Conservation (phyloP, 352 stramenopile species). For the Phytophthora tubulina region DNA sequence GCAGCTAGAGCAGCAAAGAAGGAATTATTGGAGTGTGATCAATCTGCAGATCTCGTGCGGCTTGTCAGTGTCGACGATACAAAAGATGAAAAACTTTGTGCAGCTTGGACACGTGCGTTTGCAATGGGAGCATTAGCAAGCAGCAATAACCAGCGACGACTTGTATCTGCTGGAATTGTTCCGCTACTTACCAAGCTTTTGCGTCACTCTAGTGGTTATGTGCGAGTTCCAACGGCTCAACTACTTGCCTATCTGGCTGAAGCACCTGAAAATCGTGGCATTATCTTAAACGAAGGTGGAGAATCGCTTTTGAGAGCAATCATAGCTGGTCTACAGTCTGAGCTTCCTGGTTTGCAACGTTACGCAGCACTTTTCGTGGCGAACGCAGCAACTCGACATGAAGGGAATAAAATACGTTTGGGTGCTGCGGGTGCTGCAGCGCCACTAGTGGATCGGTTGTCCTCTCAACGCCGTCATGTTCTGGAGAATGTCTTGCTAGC, state of each 20-base stretch:
- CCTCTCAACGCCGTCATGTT: constrained; percentile 72
- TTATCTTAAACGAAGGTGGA: constrained; percentile 54
- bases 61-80: constrained; percentile 36
- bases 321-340: constrained; percentile 55
- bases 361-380: constrained; percentile 67
- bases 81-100: constrained; percentile 45
- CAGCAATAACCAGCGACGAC: constrained; percentile 59
- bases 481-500: constrained; percentile 77
- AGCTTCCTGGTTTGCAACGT: constrained; percentile 65
- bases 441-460: constrained; percentile 68
- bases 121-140: constrained; percentile 53
- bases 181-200: constrained; percentile 52
- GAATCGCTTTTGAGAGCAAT: constrained; percentile 49
- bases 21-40: constrained; percentile 66
- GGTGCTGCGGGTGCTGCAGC: constrained; percentile 54
- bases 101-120: constrained; percentile 58
- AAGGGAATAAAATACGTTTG: constrained; percentile 68
- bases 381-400: constrained; percentile 67
- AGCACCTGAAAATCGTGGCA: constrained; percentile 53
- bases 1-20: constrained; percentile 60
- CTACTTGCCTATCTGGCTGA: constrained; percentile 61
- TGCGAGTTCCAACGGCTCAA: constrained; percentile 48
- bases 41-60: constrained; percentile 46
- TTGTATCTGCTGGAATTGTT: constrained; percentile 50
- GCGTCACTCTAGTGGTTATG: constrained; percentile 20